Base-by-base conservation (phyloP, 768 basidiomycete genomes). In the Leccinum broughii region DNA sequence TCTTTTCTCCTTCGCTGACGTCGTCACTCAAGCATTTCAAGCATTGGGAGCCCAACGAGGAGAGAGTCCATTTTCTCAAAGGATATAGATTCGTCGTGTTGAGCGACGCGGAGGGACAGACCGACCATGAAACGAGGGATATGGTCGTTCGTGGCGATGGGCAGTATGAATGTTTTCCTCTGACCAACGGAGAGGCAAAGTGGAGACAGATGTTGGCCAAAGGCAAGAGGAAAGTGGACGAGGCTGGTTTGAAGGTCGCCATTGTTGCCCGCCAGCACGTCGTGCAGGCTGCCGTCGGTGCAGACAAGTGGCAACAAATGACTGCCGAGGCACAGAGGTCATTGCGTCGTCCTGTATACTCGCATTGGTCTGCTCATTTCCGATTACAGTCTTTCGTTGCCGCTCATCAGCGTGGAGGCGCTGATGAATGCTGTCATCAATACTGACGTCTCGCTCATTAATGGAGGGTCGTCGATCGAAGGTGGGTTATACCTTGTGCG, bases 1-100 rank as follows among this genome's bases (percentile, higher is more conserved):
- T 69, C 0, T 89, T 88, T 61, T 78, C 83, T 14, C 74, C 83
- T 1, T 71, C 79, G 3, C 75, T 91, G 2, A 69, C 80, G 1
- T 61, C 80, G 0, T 61, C 76, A 3, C 76, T 86, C 41, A 85
- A 86, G 68, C 75, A 73, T 0, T 76, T 81, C 67, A 81, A 77
- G 28, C 74, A 83, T 3, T 91, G 90, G 90, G 83, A 86, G 59
- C 85, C 86, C 0, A 86, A 86, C 56, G 86, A 88, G 66, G 84
- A 79, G 57, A 79, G 90, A 9, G 65, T 83, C 9, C 77, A 79
- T 51, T 76, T 92, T 66, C 77, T 92, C 34, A 69, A 72, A 5
- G 70, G 72, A 0, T 81, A 77, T 60, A 78, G 85, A 8, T 90
- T 91, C 66, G 67, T 91, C 7, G 84, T 86, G 56, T 74, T 86